phyloP scores from a whole-genome alignment of 169 alveolate species.

The Plasmodium vinckei region DNA sequence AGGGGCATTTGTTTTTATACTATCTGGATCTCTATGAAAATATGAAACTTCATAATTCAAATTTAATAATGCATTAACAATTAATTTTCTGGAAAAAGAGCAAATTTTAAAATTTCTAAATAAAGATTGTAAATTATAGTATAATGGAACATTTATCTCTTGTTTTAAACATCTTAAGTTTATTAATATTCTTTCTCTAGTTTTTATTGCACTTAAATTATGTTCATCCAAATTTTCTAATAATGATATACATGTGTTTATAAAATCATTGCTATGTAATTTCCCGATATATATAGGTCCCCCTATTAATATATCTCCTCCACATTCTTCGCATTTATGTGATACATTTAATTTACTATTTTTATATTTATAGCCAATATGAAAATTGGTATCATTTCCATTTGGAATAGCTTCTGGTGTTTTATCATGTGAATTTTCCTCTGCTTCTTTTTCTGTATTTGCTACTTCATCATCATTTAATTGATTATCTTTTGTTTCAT shows the following conservation, averaged over 20 bases:
- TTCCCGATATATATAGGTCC: constrained; percentile 89
- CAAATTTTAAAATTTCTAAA: constrained; percentile 66
- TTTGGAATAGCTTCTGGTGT: not conserved
- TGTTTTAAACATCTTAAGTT: constrained; percentile 66
- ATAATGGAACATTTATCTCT: constrained; percentile 64
- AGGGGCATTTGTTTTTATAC: constrained; percentile 92
- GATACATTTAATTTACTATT: constrained; percentile 53
- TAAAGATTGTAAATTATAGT: constrained; percentile 60
- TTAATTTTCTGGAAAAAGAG: constrained; percentile 56
- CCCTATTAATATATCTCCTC: constrained; percentile 85
- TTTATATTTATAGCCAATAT: constrained; percentile 25
- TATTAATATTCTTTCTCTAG: constrained; percentile 69
- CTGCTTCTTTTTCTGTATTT: not conserved
- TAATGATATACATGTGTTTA: constrained; percentile 66
- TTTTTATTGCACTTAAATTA: constrained; percentile 44
- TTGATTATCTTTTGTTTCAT: not conserved
- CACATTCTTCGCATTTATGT: constrained; percentile 85
- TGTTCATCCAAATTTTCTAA: constrained; percentile 43
- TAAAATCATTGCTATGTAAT: constrained; percentile 84
- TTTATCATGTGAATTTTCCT: not conserved
- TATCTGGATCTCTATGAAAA: constrained; percentile 92
- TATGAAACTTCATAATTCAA: constrained; percentile 91
- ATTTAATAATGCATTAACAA: constrained; percentile 77
- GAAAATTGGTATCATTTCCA: not conserved
- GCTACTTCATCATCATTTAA: not conserved